These are phyloP conservation scores for Bathelium albidoporum DNA, from an alignment of 495 filamentous ascomycete species.

Conservation along the genomic window DNA sequence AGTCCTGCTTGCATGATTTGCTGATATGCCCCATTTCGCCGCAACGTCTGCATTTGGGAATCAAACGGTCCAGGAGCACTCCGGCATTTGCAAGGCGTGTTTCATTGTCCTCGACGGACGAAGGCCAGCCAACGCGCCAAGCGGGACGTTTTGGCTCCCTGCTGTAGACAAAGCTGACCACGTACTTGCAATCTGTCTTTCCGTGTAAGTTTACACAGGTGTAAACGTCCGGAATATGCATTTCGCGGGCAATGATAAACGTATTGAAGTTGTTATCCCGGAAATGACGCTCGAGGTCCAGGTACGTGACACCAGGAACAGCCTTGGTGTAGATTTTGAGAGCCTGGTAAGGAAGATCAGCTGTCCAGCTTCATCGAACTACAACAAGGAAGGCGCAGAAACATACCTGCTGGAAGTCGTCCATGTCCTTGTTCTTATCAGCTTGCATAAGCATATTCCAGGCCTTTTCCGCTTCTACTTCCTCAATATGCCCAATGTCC, in stretches of 20 bases:
- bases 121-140: constrained; percentile 54
- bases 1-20: background rate
- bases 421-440: constrained; percentile 53
- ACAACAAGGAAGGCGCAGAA: background rate
- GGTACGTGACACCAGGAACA: constrained; percentile 52
- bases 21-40: constrained; percentile 34
- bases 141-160: constrained; percentile 54
- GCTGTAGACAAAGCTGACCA: constrained; percentile 57
- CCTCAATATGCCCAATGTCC: constrained; percentile 49
- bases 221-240: constrained; percentile 46
- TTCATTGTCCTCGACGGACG: constrained; percentile 55
- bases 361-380: background rate
- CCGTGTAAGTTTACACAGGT: constrained; percentile 81
- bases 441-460: constrained; percentile 60
- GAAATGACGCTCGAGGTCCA: constrained; percentile 64
- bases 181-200: constrained; percentile 62
- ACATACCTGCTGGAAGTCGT: constrained; percentile 59
- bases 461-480: constrained; percentile 51
- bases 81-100: constrained; percentile 66
- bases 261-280: constrained; percentile 50
- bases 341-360: constrained; percentile 29
- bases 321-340: constrained; percentile 68
- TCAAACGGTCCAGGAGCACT: constrained; percentile 50
- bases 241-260: constrained; percentile 66
- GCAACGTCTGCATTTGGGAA: constrained; percentile 64